Conservation (phyloP, 306 rosid species). For the Macrotyloma uniflorum region DNA sequence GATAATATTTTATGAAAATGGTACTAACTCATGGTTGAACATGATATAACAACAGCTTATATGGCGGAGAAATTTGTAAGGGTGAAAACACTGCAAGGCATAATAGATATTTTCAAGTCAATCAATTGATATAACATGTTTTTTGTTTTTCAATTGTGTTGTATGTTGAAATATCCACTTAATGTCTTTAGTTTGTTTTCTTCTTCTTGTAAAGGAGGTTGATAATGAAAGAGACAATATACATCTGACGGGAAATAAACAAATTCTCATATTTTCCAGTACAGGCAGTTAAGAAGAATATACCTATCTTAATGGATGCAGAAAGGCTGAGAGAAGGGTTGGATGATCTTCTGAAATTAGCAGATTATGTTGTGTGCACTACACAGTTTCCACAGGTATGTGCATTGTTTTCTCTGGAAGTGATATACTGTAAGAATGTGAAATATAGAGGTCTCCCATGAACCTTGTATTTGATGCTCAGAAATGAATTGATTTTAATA, state of each 20-base stretch:
- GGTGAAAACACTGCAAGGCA: neutral
- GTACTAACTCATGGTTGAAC: constrained; percentile 12
- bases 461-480: neutral
- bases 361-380: constrained; percentile 77
- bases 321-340: constrained; percentile 88
- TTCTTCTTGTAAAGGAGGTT: constrained; percentile 6
- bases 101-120: neutral
- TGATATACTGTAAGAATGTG: neutral
- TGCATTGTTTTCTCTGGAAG: constrained; percentile 34
- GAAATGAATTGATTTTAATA: constrained; percentile 15
- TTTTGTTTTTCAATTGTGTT: neutral
- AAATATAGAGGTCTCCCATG: neutral
- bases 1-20: neutral
- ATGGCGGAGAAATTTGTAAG: neutral
- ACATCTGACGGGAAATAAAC: constrained; percentile 40
- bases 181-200: constrained; percentile 17
- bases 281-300: constrained; percentile 73
- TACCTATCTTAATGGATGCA: constrained; percentile 84
- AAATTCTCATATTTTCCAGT: constrained; percentile 41
- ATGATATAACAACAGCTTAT: neutral
- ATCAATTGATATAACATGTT: neutral
- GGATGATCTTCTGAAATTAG: constrained; percentile 70
- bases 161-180: constrained; percentile 3
- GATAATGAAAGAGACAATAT: constrained; percentile 18
- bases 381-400: constrained; percentile 82